These are phyloP conservation scores for Tylopilus sp. DNA, from an alignment of 1,284 basidiomycete species.

Conservation along the genomic window DNA sequence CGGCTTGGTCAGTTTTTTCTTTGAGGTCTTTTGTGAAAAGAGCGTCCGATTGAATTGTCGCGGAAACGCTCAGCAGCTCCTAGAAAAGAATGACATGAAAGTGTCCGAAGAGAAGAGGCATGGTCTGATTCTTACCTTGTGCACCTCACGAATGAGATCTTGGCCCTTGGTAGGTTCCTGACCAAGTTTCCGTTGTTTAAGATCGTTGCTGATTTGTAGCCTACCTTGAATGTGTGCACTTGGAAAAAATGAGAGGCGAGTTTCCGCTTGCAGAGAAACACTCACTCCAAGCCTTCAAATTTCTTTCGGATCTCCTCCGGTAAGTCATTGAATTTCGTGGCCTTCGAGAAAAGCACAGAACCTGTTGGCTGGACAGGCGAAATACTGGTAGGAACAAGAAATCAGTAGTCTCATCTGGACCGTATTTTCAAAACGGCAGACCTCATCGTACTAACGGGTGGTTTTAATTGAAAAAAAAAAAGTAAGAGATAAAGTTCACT, in stretches of 20 bases:
- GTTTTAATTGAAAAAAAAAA: constrained; percentile 10
- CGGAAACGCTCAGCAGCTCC: constrained; percentile 72
- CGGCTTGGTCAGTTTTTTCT: constrained; percentile 77
- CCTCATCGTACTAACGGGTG: constrained; percentile 37
- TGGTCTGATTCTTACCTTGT: constrained; percentile 60
- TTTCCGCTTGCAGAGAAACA: neutral
- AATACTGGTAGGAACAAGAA: constrained; percentile 21
- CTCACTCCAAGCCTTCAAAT: constrained; percentile 80
- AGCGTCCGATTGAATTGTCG: constrained; percentile 74
- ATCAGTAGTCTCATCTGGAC: constrained; percentile 4
- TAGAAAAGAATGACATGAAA: constrained; percentile 36
- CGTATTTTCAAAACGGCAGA: constrained; percentile 14
- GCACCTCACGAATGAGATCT: constrained; percentile 71
- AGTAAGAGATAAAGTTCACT: constrained; percentile 9
- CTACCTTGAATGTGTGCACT: constrained; percentile 82
- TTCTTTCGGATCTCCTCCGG: constrained; percentile 74
- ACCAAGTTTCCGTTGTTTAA: constrained; percentile 80
- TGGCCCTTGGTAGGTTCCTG: constrained; percentile 80
- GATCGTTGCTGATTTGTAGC: constrained; percentile 80
- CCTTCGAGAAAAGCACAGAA: constrained; percentile 70
- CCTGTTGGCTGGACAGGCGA: constrained; percentile 45
- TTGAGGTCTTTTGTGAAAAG: constrained; percentile 75
- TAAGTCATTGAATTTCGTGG: constrained; percentile 87
- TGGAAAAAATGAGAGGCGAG: constrained; percentile 13
- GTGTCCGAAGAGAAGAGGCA: neutral